Evolutionary conservation across 192 early-diverging fungal species (phyloP).

Genomic region (Linnemannia exigua): DNA sequence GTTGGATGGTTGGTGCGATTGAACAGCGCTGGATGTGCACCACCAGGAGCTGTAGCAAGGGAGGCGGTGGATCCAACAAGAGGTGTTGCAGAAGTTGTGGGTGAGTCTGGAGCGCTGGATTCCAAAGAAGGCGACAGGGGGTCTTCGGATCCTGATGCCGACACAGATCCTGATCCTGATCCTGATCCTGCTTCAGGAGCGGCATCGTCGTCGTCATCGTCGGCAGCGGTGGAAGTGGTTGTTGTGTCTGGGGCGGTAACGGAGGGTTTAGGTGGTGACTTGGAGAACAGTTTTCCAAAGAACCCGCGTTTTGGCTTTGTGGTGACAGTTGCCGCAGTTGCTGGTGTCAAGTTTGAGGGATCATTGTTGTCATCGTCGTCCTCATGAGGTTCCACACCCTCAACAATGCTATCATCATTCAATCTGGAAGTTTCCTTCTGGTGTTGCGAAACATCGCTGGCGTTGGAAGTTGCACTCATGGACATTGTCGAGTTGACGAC

Average conservation of each 20-base stretch:
- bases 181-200: too few relatives aligned
- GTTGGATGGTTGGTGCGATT: slow-evolving; percentile 48
- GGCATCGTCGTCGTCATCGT: background rate
- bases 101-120: background rate
- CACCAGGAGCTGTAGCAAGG: background rate
- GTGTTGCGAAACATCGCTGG: background rate
- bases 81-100: background rate
- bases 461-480: background rate
- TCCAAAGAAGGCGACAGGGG: background rate
- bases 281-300: background rate
- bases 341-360: background rate
- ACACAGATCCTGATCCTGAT: background rate
- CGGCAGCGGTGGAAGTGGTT: background rate
- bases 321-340: background rate
- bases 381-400: background rate
- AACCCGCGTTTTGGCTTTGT: background rate
- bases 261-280: background rate
- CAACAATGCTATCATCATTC: background rate
- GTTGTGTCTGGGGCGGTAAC: too few relatives aligned
- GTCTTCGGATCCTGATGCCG: background rate
- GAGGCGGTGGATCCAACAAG: background rate
- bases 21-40: slow-evolving; percentile 7
- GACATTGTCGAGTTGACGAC: background rate
- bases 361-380: background rate
- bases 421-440: background rate